Evolutionary conservation across 805 yeast genomes (phyloP).

Genomic region (Myxozyma nipponensis): DNA sequence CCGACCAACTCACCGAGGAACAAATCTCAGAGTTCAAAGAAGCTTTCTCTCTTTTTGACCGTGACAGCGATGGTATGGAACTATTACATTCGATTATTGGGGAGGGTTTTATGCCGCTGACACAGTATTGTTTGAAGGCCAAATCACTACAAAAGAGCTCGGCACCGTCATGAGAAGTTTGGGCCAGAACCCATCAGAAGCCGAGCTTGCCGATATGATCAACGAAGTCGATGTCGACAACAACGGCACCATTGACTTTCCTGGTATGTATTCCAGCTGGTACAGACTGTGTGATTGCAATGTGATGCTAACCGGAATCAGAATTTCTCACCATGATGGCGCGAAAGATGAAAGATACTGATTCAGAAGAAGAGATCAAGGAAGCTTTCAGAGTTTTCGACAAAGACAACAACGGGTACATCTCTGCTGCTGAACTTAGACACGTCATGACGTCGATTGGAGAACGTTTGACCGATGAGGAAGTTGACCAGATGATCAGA

Average conservation of each 20-base stretch:
- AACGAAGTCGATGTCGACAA: constrained; percentile 96
- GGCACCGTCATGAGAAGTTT: constrained; percentile 99
- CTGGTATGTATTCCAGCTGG: constrained; percentile 33
- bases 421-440: constrained; percentile 92
- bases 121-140: constrained; percentile 34
- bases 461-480: constrained; percentile 92
- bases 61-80: constrained; percentile 87
- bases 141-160: constrained; percentile 89
- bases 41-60: constrained; percentile 95
- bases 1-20: constrained; percentile 87
- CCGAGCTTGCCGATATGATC: constrained; percentile 93
- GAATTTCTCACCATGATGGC: constrained; percentile 85
- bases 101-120: neutral
- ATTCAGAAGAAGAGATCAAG: constrained; percentile 92
- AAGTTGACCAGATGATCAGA: constrained; percentile 93
- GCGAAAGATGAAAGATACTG: constrained; percentile 92
- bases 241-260: constrained; percentile 81
- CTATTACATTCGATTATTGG: neutral
- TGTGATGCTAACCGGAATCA: no score
- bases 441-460: constrained; percentile 97
- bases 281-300: neutral
- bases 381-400: constrained; percentile 99
- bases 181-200: constrained; percentile 95
- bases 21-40: constrained; percentile 97
- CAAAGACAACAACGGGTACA: constrained; percentile 89